phyloP scores from a whole-genome alignment of 116 monocot genomes.

The Phalaenopsis hybrid region DNA sequence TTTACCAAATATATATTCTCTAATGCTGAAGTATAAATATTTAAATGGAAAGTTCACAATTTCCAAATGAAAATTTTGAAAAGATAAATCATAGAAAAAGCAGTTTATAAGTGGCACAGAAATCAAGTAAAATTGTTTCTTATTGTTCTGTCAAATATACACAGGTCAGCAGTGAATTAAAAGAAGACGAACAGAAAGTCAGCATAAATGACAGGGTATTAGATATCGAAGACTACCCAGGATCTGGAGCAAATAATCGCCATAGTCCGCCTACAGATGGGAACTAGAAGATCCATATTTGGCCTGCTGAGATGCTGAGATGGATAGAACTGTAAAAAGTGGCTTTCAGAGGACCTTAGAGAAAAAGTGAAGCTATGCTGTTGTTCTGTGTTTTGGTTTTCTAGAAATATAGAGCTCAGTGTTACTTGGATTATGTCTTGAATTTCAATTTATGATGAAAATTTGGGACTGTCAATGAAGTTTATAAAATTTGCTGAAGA shows the following conservation, averaged over 20 bases:
- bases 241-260: slow-evolving; percentile 8
- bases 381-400: no score
- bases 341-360: background rate
- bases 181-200: background rate
- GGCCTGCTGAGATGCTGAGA: background rate
- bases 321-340: background rate
- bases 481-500: no score
- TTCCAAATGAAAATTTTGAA: no score
- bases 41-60: no score
- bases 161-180: background rate
- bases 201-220: background rate
- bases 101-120: background rate
- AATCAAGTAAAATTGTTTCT: background rate
- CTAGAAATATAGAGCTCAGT: no score
- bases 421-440: no score
- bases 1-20: no score
- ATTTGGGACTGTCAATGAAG: no score
- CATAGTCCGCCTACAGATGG: slow-evolving; percentile 2
- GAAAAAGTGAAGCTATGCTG: background rate
- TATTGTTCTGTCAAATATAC: background rate
- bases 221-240: slow-evolving; percentile 1
- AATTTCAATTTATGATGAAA: no score
- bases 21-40: no score
- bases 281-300: background rate
- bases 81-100: no score